Evolutionary conservation across 805 yeast genomes (phyloP).

Genomic region (Saturnispora quitensis): DNA sequence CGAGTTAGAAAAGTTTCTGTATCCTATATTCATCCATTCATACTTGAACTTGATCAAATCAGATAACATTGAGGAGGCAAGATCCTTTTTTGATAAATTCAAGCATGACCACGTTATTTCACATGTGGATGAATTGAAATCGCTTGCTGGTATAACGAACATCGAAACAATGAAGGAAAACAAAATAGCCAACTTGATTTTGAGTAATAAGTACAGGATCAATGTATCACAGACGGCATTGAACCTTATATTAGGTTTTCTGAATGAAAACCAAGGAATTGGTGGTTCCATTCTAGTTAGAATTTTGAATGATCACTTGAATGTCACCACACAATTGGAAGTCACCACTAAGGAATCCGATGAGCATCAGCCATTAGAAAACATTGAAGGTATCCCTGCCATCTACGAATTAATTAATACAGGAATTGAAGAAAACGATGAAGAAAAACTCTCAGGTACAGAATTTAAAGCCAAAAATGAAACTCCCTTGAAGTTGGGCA

Average conservation of each 20-base stretch:
- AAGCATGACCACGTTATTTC: conserved; percentile 61
- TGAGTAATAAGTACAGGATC: conserved; percentile 63
- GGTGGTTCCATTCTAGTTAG: conserved; percentile 88
- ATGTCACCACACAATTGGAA: conserved; percentile 35
- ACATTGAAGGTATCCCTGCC: conserved; percentile 41
- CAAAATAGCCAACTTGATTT: conserved; percentile 67
- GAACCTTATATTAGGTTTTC: conserved; percentile 72
- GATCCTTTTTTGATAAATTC: conserved; percentile 66
- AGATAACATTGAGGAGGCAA: conserved; percentile 51
- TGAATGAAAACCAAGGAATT: conserved; percentile 84
- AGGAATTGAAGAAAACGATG: conserved; percentile 15
- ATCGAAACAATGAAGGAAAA: conserved; percentile 79
- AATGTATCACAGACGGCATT: conserved; percentile 76
- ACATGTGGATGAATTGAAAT: conserved; percentile 70
- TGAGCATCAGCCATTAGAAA: conserved; percentile 32
- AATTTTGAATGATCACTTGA: conserved; percentile 75
- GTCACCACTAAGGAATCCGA: conserved; percentile 38
- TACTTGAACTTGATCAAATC: conserved; percentile 71
- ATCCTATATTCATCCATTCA: conserved; percentile 89
- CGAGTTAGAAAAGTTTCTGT: conserved; percentile 72
- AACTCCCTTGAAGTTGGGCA: conserved; percentile 72
- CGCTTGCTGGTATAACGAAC: conserved; percentile 63
- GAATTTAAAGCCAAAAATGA: conserved; percentile 35
- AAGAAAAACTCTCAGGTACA: conserved; percentile 29
- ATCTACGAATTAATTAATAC: conserved; percentile 29